A percentile compares a stretch with the other conserved stretches of the same genome.
Conservation (phyloP, 1,139 yeast genomes). For the Geotrichum australiense region DNA sequence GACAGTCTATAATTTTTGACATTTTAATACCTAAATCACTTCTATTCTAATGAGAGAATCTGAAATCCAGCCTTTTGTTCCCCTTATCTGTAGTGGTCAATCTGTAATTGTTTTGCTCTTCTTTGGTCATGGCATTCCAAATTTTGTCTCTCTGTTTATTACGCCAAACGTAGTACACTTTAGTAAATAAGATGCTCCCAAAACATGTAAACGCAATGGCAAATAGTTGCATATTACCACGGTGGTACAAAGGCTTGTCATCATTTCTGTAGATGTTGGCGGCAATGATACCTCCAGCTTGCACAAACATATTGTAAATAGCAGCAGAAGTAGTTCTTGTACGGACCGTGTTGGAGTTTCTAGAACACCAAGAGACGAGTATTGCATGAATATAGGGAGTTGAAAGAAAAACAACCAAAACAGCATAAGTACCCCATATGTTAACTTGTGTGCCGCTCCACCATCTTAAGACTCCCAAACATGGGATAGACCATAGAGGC, state of each 20-base stretch:
- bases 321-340: conserved; percentile 56
- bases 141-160: conserved; percentile 40
- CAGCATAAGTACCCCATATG: conserved; percentile 48
- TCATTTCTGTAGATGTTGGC: conserved; percentile 47
- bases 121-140: conserved; percentile 45
- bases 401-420: conserved; percentile 44
- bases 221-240: conserved; percentile 46
- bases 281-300: conserved; percentile 45
- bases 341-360: conserved; percentile 52
- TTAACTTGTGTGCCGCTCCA: conserved; percentile 45
- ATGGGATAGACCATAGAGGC: conserved; percentile 38
- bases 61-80: conserved; percentile 50
- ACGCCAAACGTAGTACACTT: conserved; percentile 40
- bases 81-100: conserved; percentile 45
- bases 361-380: conserved; percentile 52
- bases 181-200: conserved; percentile 21
- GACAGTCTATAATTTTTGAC: no score
- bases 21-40: neutral
- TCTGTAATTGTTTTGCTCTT: conserved; percentile 44
- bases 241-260: conserved; percentile 51
- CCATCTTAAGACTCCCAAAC: conserved; percentile 38
- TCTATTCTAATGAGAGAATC: conserved; percentile 30
- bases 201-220: conserved; percentile 34
- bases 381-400: conserved; percentile 48
- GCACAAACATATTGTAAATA: conserved; percentile 51